A percentile compares a stretch with the other conserved stretches of the same genome.
Conservation (phyloP, 495 filamentous ascomycete genomes). For the Margaritispora aquatica region DNA sequence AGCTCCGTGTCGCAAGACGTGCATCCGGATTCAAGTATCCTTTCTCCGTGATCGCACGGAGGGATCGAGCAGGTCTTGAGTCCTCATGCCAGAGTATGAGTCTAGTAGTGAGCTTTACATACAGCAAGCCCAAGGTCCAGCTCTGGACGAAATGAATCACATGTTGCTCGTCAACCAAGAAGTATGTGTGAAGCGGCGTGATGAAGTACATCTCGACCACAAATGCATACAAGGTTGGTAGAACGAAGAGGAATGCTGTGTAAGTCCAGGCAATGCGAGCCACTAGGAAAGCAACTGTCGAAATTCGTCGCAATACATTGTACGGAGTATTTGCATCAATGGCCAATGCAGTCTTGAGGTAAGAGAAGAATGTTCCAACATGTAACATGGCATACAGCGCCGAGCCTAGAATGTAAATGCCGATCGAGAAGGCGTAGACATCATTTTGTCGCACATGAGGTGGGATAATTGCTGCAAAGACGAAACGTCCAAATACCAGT, state of each 20-base stretch:
- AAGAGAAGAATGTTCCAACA: conserved; percentile 36
- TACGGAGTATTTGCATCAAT: conserved; percentile 25
- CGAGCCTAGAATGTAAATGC: conserved; percentile 70
- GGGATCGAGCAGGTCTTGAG: conserved; percentile 65
- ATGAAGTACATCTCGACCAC: conserved; percentile 84
- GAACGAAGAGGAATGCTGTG: conserved; percentile 59
- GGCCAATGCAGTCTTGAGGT: conserved; percentile 24
- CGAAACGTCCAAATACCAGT: conserved; percentile 70
- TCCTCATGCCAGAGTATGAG: conserved; percentile 55
- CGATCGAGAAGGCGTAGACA: conserved; percentile 90
- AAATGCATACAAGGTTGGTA: conserved; percentile 78
- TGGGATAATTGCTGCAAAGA: conserved; percentile 65
- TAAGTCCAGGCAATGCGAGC: conserved; percentile 62
- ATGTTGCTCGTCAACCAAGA: conserved; percentile 48
- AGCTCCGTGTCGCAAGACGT: conserved; percentile 68
- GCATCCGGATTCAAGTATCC: conserved; percentile 81
- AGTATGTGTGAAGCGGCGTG: conserved; percentile 82
- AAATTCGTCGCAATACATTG: conserved; percentile 17
- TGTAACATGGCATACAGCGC: conserved; percentile 52
- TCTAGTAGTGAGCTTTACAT: conserved; percentile 78
- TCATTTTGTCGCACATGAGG: conserved; percentile 73
- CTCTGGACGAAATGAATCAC: conserved; percentile 85
- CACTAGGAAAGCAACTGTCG: conserved; percentile 6
- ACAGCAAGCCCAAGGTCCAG: conserved; percentile 91
- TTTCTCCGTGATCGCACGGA: conserved; percentile 66